These are phyloP conservation scores for Seiridium cupressi DNA, from an alignment of 2,329 filamentous ascomycete genomes.

Conservation along the genomic window DNA sequence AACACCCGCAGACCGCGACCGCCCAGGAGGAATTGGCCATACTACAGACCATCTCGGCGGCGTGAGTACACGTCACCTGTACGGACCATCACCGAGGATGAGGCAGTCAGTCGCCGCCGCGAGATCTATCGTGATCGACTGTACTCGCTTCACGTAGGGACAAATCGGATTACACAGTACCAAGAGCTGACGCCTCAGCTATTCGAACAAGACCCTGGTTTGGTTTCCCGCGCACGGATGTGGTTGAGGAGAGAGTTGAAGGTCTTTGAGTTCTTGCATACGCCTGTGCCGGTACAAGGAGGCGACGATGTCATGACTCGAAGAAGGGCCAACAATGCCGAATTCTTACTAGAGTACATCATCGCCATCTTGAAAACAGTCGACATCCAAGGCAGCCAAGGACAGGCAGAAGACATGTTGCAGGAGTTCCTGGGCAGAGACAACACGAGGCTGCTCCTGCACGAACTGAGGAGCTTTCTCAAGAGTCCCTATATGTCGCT, in stretches of 20 bases:
- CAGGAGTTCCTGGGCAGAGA: slow-evolving; percentile 74
- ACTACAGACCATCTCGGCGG: slow-evolving; percentile 9
- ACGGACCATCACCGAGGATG: slow-evolving; percentile 24
- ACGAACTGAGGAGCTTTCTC: slow-evolving; percentile 81
- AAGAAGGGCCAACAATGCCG: slow-evolving; percentile 65
- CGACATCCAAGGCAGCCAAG: slow-evolving; percentile 75
- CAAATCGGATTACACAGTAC: slow-evolving; percentile 76
- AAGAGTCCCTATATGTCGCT: slow-evolving; percentile 74
- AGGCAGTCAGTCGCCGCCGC: slow-evolving; percentile 57
- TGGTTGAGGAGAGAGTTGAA: slow-evolving; percentile 83
- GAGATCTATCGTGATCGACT: slow-evolving; percentile 70
- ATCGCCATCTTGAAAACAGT: slow-evolving; percentile 79
- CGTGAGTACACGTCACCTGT: slow-evolving; percentile 12
- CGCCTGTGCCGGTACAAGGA: slow-evolving; percentile 18
- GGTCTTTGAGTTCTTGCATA: slow-evolving; percentile 73
- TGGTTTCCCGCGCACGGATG: slow-evolving; percentile 73
- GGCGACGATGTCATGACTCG: slow-evolving; percentile 21
- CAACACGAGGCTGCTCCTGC: slow-evolving; percentile 73
- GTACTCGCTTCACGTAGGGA: slow-evolving; percentile 79
- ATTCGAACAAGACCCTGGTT: slow-evolving; percentile 62
- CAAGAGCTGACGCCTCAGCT: slow-evolving; percentile 67
- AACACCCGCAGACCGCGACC: not conserved
- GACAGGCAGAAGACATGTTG: slow-evolving; percentile 77
- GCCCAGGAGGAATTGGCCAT: slow-evolving; percentile 6
- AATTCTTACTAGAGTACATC: slow-evolving; percentile 85